Base-by-base conservation (phyloP, 2,329 filamentous ascomycete genomes). In the Aurifilum marmelostoma region DNA sequence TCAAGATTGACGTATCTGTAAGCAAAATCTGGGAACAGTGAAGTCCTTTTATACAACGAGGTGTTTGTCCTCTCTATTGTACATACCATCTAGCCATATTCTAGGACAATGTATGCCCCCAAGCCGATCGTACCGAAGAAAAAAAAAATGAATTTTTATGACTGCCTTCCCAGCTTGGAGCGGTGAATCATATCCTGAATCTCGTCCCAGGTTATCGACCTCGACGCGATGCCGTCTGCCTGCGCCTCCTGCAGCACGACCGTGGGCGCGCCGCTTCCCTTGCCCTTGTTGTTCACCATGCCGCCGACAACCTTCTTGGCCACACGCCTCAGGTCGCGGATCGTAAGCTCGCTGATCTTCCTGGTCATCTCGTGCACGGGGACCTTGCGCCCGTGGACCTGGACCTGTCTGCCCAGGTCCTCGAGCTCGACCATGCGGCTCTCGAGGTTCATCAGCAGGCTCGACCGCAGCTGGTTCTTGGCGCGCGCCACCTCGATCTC, bases 361-460 rank as follows among this genome's bases (percentile, higher is more conserved):
- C 83, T 83, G 77, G 95, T 97, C 95, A 99, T 98, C 77, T 98
- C 94, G 73, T 89, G 88, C 9, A 97, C 94, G 1, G 95, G 92
- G 8, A 98, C 88, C 82, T 97, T 97, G 73, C 89, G 88, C 29
- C 95, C 96, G 77, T 98, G 94, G n/a, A 97, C 93, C 83, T 98
- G 96, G 14, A 99, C 93, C 79, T 97, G 95, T 72, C 96, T 85
- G 29, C 96, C 96, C 0, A 99, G 86, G 78, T 99, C 96, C 81
- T 99, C 96, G 8, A 99, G 87, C 82, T 98, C 96, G 12, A 99
- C 94, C 94, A 99, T 97, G 70, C 96, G 88, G 74, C 90, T 94
- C 83, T 99, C 96, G 37, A 99, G 88, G 81, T 99, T 99, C 96
- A 99, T 99, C 63, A 99, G 87, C 54, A 99, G 84, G 68, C 89